Percentiles rank a stretch among this genome's conserved stretches.
phyloP scores from a whole-genome alignment of 495 filamentous ascomycete genomes.

The Diplogelasinospora grovesii region DNA sequence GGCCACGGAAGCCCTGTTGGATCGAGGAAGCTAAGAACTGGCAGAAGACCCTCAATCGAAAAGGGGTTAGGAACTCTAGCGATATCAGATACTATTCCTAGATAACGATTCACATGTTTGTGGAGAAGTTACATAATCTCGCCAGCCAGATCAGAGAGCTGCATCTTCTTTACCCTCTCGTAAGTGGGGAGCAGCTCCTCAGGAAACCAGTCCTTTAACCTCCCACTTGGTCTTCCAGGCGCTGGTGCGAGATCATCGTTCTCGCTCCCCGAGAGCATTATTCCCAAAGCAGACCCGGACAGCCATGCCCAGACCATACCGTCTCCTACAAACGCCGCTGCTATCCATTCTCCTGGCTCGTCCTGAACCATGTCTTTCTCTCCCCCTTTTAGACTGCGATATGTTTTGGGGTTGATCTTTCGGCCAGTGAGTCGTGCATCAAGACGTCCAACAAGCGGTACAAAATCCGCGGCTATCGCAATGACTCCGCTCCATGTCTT shows the following conservation, averaged over 20 bases:
- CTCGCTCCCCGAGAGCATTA: neutral
- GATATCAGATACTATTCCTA: neutral
- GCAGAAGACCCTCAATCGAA: too few species aligned
- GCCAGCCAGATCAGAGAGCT: neutral
- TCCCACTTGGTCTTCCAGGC: neutral
- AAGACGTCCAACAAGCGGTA: neutral
- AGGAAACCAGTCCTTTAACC: neutral
- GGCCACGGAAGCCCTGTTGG: too few species aligned
- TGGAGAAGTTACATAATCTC: neutral
- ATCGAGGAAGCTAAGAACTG: too few species aligned
- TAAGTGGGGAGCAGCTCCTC: neutral
- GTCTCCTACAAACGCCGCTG: neutral
- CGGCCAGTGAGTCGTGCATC: neutral
- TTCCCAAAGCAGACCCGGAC: neutral
- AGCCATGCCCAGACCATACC: slow-evolving; percentile 1
- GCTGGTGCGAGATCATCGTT: neutral
- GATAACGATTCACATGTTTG: too few species aligned
- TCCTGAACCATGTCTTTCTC: neutral
- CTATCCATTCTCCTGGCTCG: neutral
- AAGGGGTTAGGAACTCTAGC: too few species aligned
- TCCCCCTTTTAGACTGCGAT: too few species aligned
- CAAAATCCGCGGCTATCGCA: neutral
- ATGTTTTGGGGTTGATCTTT: too few species aligned
- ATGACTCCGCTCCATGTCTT: neutral
- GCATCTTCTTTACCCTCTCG: neutral